Percentiles rank a stretch among this genome's conserved stretches.
Evolutionary conservation across 2,329 filamentous ascomycete species (phyloP).

Genomic region (Colletotrichum sp.): DNA sequence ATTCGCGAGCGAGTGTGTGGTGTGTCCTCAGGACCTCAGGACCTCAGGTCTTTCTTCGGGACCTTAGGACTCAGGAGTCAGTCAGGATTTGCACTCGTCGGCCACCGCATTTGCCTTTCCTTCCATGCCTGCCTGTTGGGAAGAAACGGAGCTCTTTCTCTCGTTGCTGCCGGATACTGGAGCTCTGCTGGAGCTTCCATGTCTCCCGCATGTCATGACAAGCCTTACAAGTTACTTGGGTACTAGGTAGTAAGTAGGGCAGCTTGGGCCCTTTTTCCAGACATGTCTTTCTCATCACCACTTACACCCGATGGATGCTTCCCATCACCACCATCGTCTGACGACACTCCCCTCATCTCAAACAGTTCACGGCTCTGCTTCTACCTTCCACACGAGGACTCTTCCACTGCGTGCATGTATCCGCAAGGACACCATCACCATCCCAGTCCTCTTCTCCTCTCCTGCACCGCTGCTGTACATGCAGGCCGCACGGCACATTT

Average conservation of each 20-base stretch:
- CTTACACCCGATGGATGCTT: not conserved
- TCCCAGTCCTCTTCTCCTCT: not conserved
- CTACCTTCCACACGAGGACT: not conserved
- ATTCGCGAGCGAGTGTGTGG: not conserved
- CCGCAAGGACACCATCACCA: not conserved
- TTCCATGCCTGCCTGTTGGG: not conserved
- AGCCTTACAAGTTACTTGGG: not conserved
- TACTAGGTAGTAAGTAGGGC: not conserved
- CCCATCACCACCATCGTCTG: not conserved
- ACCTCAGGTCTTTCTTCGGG: not conserved
- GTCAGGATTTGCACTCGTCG: not conserved
- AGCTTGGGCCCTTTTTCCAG: not conserved
- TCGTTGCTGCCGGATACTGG: not conserved
- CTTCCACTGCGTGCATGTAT: not conserved
- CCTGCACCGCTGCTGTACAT: not conserved
- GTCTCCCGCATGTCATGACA: not conserved
- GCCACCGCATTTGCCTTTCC: not conserved
- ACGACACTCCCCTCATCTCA: not conserved
- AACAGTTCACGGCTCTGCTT: not conserved
- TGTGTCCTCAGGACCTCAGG: not conserved
- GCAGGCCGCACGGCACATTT: not conserved
- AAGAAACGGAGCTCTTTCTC: not conserved
- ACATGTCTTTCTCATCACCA: not conserved
- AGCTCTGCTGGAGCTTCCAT: not conserved
- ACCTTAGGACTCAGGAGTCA: not conserved